Base-by-base conservation (phyloP, 2,329 filamentous ascomycete species). In the Alternaria gansuensis region DNA sequence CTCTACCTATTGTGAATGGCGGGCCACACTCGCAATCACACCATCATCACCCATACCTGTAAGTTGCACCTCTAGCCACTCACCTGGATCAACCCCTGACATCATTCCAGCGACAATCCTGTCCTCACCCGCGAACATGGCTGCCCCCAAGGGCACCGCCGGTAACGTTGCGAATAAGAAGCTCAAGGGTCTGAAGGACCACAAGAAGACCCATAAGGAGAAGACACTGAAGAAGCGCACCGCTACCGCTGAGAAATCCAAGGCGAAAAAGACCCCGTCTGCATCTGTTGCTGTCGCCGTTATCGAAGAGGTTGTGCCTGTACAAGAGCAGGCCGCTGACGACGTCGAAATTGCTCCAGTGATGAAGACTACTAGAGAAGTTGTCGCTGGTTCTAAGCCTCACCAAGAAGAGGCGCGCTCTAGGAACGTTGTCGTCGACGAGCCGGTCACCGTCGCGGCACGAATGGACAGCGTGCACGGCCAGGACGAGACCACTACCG, bases 161-260 rank as follows among this genome's bases (percentile, higher is more conserved):
- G 17, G 26, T 7, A 21, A 43, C 7, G 13, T 48, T 3, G n/a
- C 2, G 5, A 45, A 1, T 37, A 60, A 60, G 33, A 60, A 54
- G 54, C 24, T 4, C n/a, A 55, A 58, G 24, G 51, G 51, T 6
- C 21, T 61, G 14, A 56, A 56, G 34, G 33, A 41, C 6, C 40
- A 56, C 34, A 59, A 59, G 34, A 58, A 48, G 54, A 24, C 39
- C 5, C 51, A 61, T 28, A 63, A 58, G 52, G 36, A 52, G 33
- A 63, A 56, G 33, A 34, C 31, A 3, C 13, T 33, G 0, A 39
- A 46, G 2, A 55, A 58, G 24, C 58, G 60, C 28, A 33, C 23
- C 17, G 51, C 51, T 6, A 46, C 48, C 8, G 49, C 57, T 9
- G 44, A 48, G 8, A 41, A 51, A 17, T 10, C 2, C 14, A 40